Conservation (phyloP, 2,329 filamentous ascomycete species). For the Aspergillus sp. region DNA sequence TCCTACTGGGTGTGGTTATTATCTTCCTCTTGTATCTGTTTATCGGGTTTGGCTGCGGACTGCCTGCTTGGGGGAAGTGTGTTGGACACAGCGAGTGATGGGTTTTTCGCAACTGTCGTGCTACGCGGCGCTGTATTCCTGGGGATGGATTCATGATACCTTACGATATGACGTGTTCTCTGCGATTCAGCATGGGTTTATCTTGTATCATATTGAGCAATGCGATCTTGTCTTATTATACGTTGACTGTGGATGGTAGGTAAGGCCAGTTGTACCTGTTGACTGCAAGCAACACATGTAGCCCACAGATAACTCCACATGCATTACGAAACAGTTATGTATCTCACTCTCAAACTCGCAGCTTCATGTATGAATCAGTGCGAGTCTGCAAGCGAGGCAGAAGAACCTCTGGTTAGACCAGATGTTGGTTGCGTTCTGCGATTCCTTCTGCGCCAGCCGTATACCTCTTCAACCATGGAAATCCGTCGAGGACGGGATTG, state of each 20-base stretch:
- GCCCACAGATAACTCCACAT: no score
- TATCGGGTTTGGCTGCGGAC: constrained; percentile 69
- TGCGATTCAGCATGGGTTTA: background rate
- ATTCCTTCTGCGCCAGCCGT: constrained; percentile 85
- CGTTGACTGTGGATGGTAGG: no score
- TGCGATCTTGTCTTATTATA: background rate
- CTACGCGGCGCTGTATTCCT: background rate
- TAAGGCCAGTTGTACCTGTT: no score
- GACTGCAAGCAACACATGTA: no score
- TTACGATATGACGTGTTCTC: constrained; percentile 10
- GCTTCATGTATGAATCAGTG: constrained; percentile 33
- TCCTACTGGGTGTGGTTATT: constrained; percentile 67
- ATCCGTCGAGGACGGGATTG: constrained; percentile 32
- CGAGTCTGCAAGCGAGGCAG: constrained; percentile 44
- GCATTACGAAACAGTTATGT: constrained; percentile 24
- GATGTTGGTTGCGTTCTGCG: constrained; percentile 18
- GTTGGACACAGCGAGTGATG: constrained; percentile 26
- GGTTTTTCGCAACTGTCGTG: background rate
- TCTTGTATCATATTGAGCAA: constrained; percentile 7
- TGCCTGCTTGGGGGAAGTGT: constrained; percentile 56
- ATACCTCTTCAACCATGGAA: constrained; percentile 78
- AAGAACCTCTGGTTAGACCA: constrained; percentile 22
- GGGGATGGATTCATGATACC: constrained; percentile 1
- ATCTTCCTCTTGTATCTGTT: constrained; percentile 70
- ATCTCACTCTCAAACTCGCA: constrained; percentile 43